Percentiles rank a stretch among this genome's conserved stretches.
phyloP scores from a whole-genome alignment of 805 yeast genomes.

The Yarrowia yakushimensis region DNA sequence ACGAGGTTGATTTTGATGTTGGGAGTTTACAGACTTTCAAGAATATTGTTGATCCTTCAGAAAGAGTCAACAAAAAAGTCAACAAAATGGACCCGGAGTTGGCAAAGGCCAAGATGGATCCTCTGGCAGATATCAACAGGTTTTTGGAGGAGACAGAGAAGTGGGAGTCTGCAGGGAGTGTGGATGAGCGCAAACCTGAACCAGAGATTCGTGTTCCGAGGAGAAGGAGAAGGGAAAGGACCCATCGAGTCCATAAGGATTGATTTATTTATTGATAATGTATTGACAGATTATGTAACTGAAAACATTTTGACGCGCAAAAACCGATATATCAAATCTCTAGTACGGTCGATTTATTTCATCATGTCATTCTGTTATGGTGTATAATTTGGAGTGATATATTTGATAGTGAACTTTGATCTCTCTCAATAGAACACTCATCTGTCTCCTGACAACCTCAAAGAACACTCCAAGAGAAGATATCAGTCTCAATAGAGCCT shows the following conservation, averaged over 20 bases:
- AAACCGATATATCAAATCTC: too few species aligned
- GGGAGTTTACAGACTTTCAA: background rate
- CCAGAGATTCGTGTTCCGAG: background rate
- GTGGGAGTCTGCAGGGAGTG: background rate
- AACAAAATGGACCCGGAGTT: conserved; percentile 2
- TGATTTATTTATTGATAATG: background rate
- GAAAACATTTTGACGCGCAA: too few species aligned
- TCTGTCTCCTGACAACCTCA: too few species aligned
- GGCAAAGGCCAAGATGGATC: background rate
- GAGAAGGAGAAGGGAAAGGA: background rate
- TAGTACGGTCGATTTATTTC: too few species aligned
- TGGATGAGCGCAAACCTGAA: too few species aligned
- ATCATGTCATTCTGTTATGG: too few species aligned
- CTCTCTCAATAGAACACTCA: too few species aligned
- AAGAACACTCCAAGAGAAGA: too few species aligned
- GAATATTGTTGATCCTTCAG: background rate
- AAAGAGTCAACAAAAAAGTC: background rate
- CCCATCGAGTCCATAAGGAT: background rate
- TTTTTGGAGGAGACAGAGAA: background rate
- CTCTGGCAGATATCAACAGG: background rate
- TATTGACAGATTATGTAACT: background rate
- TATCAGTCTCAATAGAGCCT: too few species aligned
- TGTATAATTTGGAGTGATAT: too few species aligned
- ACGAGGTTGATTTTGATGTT: background rate
- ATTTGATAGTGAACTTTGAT: too few species aligned